Conservation (phyloP, 2,329 filamentous ascomycete species). For the Gnomoniopsis smithogilvyi region DNA sequence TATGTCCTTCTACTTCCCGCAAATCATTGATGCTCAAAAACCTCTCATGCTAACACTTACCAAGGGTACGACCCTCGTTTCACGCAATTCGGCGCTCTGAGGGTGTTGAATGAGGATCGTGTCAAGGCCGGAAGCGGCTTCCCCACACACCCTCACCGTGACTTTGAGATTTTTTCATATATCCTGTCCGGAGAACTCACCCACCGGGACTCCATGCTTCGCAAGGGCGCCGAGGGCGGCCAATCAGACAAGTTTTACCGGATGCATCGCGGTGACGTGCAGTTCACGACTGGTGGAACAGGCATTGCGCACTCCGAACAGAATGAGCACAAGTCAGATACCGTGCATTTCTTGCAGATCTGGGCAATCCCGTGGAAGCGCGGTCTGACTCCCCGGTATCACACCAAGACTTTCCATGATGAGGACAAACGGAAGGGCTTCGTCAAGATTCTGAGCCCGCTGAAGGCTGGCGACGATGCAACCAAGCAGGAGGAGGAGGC, state of each 20-base stretch:
- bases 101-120: slow-evolving; percentile 87
- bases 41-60: neutral
- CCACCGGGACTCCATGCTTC: slow-evolving; percentile 81
- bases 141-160: slow-evolving; percentile 78
- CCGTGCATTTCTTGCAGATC: slow-evolving; percentile 84
- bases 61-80: slow-evolving; percentile 59
- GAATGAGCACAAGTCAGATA: slow-evolving; percentile 68
- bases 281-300: slow-evolving; percentile 86
- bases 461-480: slow-evolving; percentile 64
- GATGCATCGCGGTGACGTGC: slow-evolving; percentile 77
- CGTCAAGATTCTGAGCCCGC: slow-evolving; percentile 71
- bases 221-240: slow-evolving; percentile 60
- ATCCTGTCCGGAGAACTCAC: slow-evolving; percentile 83
- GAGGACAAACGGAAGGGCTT: slow-evolving; percentile 69
- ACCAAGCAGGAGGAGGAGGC: slow-evolving; percentile 60
- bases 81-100: slow-evolving; percentile 69
- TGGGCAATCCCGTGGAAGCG: slow-evolving; percentile 79
- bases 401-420: slow-evolving; percentile 70
- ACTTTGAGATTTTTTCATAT: slow-evolving; percentile 89
- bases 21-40: neutral
- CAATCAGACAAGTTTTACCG: slow-evolving; percentile 63
- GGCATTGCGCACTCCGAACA: slow-evolving; percentile 78
- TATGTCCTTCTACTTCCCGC: neutral
- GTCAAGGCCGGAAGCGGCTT: slow-evolving; percentile 73
- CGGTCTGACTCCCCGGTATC: slow-evolving; percentile 71